These are phyloP conservation scores for Chenopodium suecicum DNA, from an alignment of 148 eudicot genomes.

Conservation along the genomic window DNA sequence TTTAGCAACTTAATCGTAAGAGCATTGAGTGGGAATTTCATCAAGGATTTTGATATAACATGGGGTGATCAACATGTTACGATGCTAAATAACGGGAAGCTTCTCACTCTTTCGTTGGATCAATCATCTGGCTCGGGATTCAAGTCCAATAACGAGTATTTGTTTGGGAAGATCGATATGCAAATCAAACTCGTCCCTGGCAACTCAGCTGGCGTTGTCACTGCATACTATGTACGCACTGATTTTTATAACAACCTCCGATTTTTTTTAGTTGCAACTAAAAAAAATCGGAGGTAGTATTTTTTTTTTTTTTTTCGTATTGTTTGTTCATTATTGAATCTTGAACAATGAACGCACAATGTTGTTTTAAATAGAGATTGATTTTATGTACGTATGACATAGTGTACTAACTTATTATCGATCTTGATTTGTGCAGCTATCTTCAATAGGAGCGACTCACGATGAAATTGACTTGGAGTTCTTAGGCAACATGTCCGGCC, in stretches of 20 bases:
- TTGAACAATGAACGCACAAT: neutral
- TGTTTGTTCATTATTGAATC: neutral
- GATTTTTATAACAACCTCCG: too few relatives aligned
- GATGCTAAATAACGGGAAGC: conserved; percentile 19
- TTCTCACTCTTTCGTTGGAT: conserved; percentile 22
- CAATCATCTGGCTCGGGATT: conserved; percentile 18
- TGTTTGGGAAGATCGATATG: conserved; percentile 21
- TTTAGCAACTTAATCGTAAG: neutral
- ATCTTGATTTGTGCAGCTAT: conserved; percentile 17
- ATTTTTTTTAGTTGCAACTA: too few relatives aligned
- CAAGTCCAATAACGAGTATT: conserved; percentile 18
- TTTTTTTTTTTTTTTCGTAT: too few relatives aligned
- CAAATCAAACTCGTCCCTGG: conserved; percentile 27
- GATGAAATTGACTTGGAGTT: conserved; percentile 37
- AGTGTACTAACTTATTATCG: neutral
- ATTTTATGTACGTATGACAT: neutral
- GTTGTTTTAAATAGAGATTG: neutral
- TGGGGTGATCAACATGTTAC: conserved; percentile 26
- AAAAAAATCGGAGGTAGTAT: too few relatives aligned
- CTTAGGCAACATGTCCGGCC: conserved; percentile 27
- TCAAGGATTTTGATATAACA: conserved; percentile 18
- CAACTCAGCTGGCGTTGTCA: conserved; percentile 25
- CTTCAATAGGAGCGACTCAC: conserved; percentile 30
- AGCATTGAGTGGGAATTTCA: conserved; percentile 14
- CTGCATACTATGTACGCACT: conserved; percentile 19